These are phyloP conservation scores for Ophiosphaerella narmari DNA, from an alignment of 2,329 filamentous ascomycete genomes.

Conservation along the genomic window DNA sequence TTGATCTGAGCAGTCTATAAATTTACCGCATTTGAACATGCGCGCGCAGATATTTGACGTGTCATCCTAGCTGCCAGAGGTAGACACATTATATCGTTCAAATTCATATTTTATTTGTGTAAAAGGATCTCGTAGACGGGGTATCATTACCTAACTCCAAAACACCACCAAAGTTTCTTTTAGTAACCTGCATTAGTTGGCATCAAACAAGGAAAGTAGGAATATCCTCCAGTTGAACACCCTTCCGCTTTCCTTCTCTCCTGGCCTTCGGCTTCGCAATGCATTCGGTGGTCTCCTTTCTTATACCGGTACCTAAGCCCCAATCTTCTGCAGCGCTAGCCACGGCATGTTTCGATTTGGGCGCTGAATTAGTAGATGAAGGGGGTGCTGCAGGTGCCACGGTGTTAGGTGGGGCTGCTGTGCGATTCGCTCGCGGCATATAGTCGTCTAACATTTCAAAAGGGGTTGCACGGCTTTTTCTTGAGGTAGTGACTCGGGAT, in stretches of 20 bases:
- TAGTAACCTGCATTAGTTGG: no score
- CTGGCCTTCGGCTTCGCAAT: slow-evolving; percentile 39
- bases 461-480: slow-evolving; percentile 21
- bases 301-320: slow-evolving; percentile 3
- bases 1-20: not conserved
- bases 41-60: not conserved
- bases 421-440: slow-evolving; percentile 6
- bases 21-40: not conserved
- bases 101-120: not conserved
- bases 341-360: not conserved
- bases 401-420: not conserved
- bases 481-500: slow-evolving; percentile 11
- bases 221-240: slow-evolving; percentile 44
- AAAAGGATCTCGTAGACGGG: not conserved
- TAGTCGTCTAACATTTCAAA: slow-evolving; percentile 36
- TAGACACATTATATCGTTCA: not conserved
- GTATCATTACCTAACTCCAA: slow-evolving; percentile 2
- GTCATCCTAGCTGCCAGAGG: no score
- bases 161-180: not conserved
- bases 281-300: slow-evolving; percentile 31
- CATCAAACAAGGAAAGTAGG: slow-evolving; percentile 52
- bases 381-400: not conserved
- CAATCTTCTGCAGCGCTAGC: slow-evolving; percentile 13
- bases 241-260: slow-evolving; percentile 29
- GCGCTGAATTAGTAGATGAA: slow-evolving; percentile 2